Base-by-base conservation (phyloP, 805 yeast genomes). In the Peterozyma xylosa region DNA sequence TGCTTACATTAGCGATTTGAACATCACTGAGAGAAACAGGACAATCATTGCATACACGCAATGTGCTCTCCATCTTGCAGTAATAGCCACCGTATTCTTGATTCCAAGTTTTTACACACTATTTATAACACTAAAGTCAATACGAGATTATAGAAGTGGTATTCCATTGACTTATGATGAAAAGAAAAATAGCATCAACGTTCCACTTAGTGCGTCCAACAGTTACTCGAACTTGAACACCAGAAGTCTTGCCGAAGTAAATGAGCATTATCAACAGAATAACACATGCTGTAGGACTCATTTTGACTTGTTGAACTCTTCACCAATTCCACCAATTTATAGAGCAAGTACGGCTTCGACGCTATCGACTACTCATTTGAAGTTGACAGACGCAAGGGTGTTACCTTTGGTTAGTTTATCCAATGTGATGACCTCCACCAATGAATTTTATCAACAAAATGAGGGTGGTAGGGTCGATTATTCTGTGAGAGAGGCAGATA, bases 401-500 rank as follows among this genome's bases (percentile, higher is more conserved):
- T 34, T 56, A 13, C 58, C 62, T 2, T 35, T 11, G 50, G 55
- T 10, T 39, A 51, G 30, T 42, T 53, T 7, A 30, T 48, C 11
- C 32, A 44, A 7, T 43, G 48, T 16, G 7, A 11, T 18, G 18
- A 29, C n/a, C 34, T 9, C 10, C 34, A 14, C 33, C 30, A 30
- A 14, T 14, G 18, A 11, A 17, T 11, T 14, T 33, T 6, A 14
- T 11, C 14, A 16, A 30, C 30, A 32, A 13, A 17, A 10, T 4
- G 13, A 10, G 5, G 18, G 9, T 16, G 13, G 7, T 5, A 37
- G 27, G 16, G 69, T 60, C 10, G 81, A 80, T 54, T 79, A 79
- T 56, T 72, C 81, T 0, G 72, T 73, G 1, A 63, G 86, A 46
- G 86, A 80, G 53, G 80, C 77, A 1, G 86, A 80, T 54, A 50